Percentiles rank a stretch among this genome's conserved stretches.
phyloP scores from a whole-genome alignment of 768 basidiomycete species.

The Udeniomyces megalosporus region DNA sequence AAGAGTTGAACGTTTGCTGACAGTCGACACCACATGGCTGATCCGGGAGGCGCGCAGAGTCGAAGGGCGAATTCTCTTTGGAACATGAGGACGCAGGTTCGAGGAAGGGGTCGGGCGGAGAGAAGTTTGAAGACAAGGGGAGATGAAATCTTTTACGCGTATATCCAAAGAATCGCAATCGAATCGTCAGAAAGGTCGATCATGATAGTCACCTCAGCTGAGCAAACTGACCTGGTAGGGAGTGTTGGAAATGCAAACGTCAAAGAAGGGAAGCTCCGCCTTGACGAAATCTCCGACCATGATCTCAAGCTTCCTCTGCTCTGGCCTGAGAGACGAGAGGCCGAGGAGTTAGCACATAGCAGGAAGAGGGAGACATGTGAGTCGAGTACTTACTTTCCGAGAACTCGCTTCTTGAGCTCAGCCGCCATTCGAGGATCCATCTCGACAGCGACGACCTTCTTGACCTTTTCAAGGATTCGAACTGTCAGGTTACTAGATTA shows the following conservation, averaged over 20 bases:
- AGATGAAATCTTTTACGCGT: conserved; percentile 57
- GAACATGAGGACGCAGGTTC: conserved; percentile 96
- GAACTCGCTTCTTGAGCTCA: conserved; percentile 87
- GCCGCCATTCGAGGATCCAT: conserved; percentile 94
- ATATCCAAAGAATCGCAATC: too few species aligned
- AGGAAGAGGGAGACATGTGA: background rate
- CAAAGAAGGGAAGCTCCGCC: conserved; percentile 93
- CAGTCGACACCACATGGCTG: conserved; percentile 77
- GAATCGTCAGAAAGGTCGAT: too few species aligned
- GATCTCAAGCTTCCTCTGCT: conserved; percentile 85
- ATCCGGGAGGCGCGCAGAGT: conserved; percentile 67
- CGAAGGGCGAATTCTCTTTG: conserved; percentile 95
- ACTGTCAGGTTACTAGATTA: conserved; percentile 83
- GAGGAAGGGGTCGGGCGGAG: conserved; percentile 85
- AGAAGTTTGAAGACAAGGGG: conserved; percentile 91
- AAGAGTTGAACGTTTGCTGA: conserved; percentile 96
- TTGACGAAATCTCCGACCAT: conserved; percentile 97
- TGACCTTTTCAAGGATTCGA: conserved; percentile 79
- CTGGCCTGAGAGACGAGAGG: conserved; percentile 44
- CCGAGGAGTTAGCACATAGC: background rate
- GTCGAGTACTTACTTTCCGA: conserved; percentile 68
- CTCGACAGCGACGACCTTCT: conserved; percentile 84
- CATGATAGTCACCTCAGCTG: too few species aligned
- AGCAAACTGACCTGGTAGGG: conserved; percentile 62
- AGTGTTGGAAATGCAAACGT: conserved; percentile 98